Percentiles rank a stretch among this genome's conserved stretches.
Conservation (phyloP, 129 eudicot genomes). For the Kitagawia praeruptora region DNA sequence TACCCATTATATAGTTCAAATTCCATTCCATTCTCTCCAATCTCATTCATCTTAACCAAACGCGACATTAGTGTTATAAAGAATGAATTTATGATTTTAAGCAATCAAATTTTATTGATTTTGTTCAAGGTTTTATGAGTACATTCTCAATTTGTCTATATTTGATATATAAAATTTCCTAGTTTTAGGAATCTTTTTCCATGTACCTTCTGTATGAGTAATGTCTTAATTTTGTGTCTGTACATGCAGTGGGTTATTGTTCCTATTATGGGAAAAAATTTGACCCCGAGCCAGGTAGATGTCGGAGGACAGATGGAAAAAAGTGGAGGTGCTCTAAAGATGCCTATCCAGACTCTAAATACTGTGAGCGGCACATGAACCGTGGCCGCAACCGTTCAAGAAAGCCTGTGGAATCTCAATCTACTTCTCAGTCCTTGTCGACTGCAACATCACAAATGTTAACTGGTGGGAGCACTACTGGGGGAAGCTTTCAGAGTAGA, state of each 20-base stretch:
- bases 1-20: too few species aligned
- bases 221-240: neutral
- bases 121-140: neutral
- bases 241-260: conserved; percentile 64
- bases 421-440: conserved; percentile 44
- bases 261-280: conserved; percentile 80
- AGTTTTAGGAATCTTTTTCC: neutral
- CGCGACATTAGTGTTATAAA: neutral
- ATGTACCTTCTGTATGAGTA: neutral
- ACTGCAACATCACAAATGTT: conserved; percentile 31
- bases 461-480: conserved; percentile 23
- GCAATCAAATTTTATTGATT: neutral
- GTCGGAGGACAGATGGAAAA: conserved; percentile 94
- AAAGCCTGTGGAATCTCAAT: conserved; percentile 99
- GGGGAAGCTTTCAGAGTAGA: conserved; percentile 17
- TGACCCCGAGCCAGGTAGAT: conserved; percentile 96
- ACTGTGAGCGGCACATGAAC: conserved; percentile 99
- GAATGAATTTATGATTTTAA: neutral
- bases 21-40: too few species aligned
- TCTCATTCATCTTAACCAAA: too few species aligned
- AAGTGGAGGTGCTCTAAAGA: conserved; percentile 97
- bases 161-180: neutral
- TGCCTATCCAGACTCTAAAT: conserved; percentile 85
- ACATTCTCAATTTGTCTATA: neutral
- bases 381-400: conserved; percentile 99